Conservation (phyloP, 352 stramenopile species). For the Phytophthora foliorum region DNA sequence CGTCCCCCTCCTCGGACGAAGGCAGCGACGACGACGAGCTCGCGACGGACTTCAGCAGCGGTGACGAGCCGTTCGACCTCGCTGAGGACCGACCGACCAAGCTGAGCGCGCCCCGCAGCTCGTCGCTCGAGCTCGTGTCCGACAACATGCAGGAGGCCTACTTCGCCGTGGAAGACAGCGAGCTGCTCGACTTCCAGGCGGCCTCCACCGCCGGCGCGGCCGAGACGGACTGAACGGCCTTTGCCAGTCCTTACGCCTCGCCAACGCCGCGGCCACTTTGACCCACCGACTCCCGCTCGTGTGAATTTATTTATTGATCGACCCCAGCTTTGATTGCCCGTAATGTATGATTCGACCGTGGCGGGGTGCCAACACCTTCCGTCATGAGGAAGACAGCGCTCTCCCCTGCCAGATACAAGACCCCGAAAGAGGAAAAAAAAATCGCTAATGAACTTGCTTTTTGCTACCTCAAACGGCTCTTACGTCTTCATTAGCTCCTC, state of each 20-base stretch:
- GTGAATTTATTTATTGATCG: conserved; percentile 62
- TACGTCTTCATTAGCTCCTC: background rate
- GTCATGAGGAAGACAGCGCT: conserved; percentile 16
- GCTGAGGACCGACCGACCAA: conserved; percentile 40
- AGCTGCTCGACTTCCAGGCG: conserved; percentile 71
- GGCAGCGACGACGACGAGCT: conserved; percentile 59
- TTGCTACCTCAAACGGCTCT: conserved; percentile 11
- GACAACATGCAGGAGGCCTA: conserved; percentile 82
- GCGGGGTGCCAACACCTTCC: conserved; percentile 14
- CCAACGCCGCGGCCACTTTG: conserved; percentile 15
- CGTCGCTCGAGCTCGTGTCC: conserved; percentile 74
- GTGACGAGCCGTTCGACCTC: conserved; percentile 51
- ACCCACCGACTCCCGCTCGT: conserved; percentile 27
- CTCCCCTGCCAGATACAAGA: conserved; percentile 27
- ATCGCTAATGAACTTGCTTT: conserved; percentile 50
- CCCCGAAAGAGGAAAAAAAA: conserved; percentile 23
- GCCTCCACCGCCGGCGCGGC: conserved; percentile 20
- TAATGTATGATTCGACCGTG: conserved; percentile 52
- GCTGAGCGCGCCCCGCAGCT: conserved; percentile 39
- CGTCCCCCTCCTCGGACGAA: conserved; percentile 54
- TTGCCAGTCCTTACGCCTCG: background rate
- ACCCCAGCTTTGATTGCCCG: conserved; percentile 45
- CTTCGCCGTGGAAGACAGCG: conserved; percentile 73
- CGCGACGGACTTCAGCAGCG: conserved; percentile 36
- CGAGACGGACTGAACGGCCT: conserved; percentile 38